Percentiles rank a stretch among this genome's conserved stretches.
These are phyloP conservation scores for Calonectria honghensis DNA, from an alignment of 2,329 filamentous ascomycete species.

Conservation along the genomic window DNA sequence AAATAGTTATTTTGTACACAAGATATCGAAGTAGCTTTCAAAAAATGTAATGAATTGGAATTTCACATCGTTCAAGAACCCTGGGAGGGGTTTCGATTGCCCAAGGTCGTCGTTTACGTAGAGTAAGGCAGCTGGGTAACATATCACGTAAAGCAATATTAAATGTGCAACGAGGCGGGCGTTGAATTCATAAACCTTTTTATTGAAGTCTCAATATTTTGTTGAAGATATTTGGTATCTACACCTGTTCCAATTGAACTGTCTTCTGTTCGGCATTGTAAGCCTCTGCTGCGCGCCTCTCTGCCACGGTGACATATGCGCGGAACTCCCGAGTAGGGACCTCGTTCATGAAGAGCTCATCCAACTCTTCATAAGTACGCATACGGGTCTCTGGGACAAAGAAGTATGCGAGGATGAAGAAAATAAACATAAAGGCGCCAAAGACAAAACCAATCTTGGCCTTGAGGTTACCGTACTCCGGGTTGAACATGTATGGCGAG, in stretches of 20 bases:
- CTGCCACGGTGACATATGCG: conserved; percentile 50
- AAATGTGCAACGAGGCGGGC: neutral
- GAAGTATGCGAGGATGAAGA: conserved; percentile 63
- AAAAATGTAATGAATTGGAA: neutral
- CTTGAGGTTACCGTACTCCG: conserved; percentile 60
- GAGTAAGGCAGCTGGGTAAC: neutral
- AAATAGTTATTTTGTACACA: neutral
- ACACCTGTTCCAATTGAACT: neutral
- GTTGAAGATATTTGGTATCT: neutral
- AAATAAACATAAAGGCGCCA: conserved; percentile 60
- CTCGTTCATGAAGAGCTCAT: conserved; percentile 54
- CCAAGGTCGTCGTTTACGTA: neutral
- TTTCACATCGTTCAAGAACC: neutral
- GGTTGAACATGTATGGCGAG: conserved; percentile 67
- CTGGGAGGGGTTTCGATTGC: neutral
- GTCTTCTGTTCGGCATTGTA: conserved; percentile 45
- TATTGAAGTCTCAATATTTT: neutral
- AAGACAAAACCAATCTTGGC: conserved; percentile 65
- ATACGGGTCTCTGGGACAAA: conserved; percentile 68
- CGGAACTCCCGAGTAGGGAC: conserved; percentile 52
- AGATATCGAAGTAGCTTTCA: neutral
- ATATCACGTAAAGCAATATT: neutral
- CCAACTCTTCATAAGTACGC: conserved; percentile 55
- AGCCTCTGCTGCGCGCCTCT: conserved; percentile 51
- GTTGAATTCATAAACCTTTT: neutral